Conservation (phyloP, 768 basidiomycete genomes). For the Inosperma sp. region DNA sequence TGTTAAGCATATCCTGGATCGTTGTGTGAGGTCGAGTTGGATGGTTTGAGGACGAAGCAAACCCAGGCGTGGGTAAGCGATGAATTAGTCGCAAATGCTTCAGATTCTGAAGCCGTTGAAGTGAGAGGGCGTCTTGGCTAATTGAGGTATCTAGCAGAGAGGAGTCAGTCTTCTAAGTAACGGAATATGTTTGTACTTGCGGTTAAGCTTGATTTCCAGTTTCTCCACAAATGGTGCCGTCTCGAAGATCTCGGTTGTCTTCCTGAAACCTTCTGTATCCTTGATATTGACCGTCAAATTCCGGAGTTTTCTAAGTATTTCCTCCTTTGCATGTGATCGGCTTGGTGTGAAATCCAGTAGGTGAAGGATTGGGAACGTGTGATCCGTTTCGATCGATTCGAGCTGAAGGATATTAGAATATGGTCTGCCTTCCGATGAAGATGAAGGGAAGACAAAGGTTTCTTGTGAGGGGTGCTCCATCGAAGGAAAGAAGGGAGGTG, state of each 20-base stretch:
- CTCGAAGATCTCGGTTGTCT: slow-evolving; percentile 12
- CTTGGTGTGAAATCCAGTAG: slow-evolving; percentile 14
- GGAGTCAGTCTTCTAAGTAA: neutral
- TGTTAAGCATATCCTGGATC: slow-evolving; percentile 8
- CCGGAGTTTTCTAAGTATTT: slow-evolving; percentile 14
- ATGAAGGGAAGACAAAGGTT: slow-evolving; percentile 2
- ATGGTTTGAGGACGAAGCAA: neutral
- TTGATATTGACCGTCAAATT: slow-evolving; percentile 13
- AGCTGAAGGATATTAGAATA: slow-evolving; percentile 11
- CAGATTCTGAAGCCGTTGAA: neutral
- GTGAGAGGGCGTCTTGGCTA: neutral
- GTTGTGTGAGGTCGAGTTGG: neutral
- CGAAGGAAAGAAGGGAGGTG: too few species aligned
- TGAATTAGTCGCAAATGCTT: slow-evolving; percentile 10
- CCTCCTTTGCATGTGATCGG: slow-evolving; percentile 7
- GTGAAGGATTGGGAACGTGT: slow-evolving; percentile 16
- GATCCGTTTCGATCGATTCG: slow-evolving; percentile 19
- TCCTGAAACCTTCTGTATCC: slow-evolving; percentile 11
- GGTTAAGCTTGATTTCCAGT: slow-evolving; percentile 11
- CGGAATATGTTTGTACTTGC: neutral
- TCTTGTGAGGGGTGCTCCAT: neutral
- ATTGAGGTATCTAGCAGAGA: neutral
- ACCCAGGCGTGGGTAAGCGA: slow-evolving; percentile 7
- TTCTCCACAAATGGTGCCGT: slow-evolving; percentile 12
- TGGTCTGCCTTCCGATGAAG: neutral